Base-by-base conservation (phyloP, 331 rosid genomes). In the Rosa hybrid region DNA sequence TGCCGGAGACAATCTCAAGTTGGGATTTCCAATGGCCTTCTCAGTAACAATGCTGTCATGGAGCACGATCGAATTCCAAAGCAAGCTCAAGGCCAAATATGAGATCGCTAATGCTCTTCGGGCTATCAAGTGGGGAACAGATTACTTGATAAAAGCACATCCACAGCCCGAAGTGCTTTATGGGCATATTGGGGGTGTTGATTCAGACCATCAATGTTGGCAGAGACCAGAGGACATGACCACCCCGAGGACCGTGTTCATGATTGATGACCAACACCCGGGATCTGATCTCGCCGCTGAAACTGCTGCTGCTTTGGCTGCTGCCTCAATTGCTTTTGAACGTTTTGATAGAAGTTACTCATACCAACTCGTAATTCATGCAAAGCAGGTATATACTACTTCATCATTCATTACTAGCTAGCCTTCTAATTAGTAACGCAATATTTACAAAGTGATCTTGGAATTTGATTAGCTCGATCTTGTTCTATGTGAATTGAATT, bases 221-320 rank as follows among this genome's bases (percentile, higher is more conserved):
- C 45, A 86, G 38, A 80, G 93, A 17, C 93, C 91, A 0, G 93
- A 91, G 65, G 91, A 91, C 63, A 89, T 89, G 93, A 76, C 88
- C 0, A 89, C 88, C 0, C 80, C 84, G 0, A 83, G 93, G 0
- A 34, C 30, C 1, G 13, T 76, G 8, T 83, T 10, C 27, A 51
- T 13, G 68, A 79, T 87, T 8, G 89, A 91, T 23, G 84, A 64
- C 0, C 39, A 84, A 6, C 41, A 87, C 65, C 93, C 91, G 0
- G 93, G 91, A 0, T 86, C 90, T 3, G 93, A 91, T 80, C 88
- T 91, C 23, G 25, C 25, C 23, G 62, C 62, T 54, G 62, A 54
- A 54, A 54, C 25, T 54, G 62, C 62, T 12, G 91, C 91, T 11
- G 89, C 96, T 13, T 45, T 89, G 0, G 91, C 88, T 0, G 83